Evolutionary conservation across 805 yeast species (phyloP).

Genomic region (Barnettozyma sp.): DNA sequence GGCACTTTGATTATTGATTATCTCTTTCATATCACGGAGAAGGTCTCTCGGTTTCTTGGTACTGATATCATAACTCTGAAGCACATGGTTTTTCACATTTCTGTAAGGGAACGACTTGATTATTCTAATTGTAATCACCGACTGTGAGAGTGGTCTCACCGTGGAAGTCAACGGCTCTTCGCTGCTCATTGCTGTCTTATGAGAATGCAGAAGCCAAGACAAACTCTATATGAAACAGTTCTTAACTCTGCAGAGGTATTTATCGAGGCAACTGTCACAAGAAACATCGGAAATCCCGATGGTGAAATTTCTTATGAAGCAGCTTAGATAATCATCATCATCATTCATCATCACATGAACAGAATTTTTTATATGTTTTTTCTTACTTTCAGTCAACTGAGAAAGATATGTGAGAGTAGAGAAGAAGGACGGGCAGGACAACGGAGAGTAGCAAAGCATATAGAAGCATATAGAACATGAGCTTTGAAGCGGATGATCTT

Average conservation of each 20-base stretch:
- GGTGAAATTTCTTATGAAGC: not conserved
- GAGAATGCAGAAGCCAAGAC: no score
- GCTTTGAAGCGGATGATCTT: constrained; percentile 47
- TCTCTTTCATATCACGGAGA: constrained; percentile 41
- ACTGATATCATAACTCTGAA: constrained; percentile 64
- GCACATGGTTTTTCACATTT: constrained; percentile 71
- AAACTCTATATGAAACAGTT: no score
- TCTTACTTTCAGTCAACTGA: no score
- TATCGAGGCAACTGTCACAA: no score
- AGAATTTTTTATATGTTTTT: no score
- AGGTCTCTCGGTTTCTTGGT: constrained; percentile 60
- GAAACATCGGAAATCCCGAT: no score
- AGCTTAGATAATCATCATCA: not conserved
- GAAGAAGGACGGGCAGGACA: no score
- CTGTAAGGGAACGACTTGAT: constrained; percentile 89
- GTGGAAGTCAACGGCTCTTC: constrained; percentile 73
- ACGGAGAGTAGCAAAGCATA: no score
- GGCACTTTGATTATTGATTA: constrained; percentile 51
- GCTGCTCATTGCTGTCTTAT: constrained; percentile 15
- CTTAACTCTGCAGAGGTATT: no score
- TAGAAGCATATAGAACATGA: constrained; percentile 7
- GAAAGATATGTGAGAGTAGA: no score
- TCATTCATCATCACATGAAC: not conserved
- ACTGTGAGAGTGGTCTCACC: constrained; percentile 52
- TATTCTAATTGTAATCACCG: constrained; percentile 78